Base-by-base conservation (phyloP, 805 yeast species). In the Cyberlindnera xylosilytica region DNA sequence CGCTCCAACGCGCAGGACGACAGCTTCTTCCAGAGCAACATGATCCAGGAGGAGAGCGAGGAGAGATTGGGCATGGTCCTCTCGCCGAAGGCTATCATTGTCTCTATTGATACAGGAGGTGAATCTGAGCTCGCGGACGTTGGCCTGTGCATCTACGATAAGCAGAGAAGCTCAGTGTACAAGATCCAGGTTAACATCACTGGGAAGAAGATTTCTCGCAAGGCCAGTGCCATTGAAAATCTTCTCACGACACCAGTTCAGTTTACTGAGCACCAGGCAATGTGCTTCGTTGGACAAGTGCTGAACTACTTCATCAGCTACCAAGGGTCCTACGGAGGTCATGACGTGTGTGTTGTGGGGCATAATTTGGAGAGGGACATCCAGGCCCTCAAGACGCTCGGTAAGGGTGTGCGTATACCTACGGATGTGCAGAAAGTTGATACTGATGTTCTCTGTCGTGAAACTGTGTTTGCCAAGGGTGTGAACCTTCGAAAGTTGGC, bases 41-140 rank as follows among this genome's bases (percentile, higher is more conserved):
- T 22, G 24, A 22, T 10, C 7, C 10, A 22, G 24, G 10, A 22
- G 4, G 18, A 33, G 18, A 13, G 18, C 7, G 19, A 20, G 24
- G 16, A 17, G 16, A 15, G 20, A 8, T 36, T 31, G 13, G 40
- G 42, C 5, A 17, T 36, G 35, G n/a, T 26, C 2, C 36, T 48
- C 2, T 36, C 47, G 2, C 34, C 39, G 4, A 38, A 36, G 6
- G 49, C 47, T 4, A 29, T 48, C 11, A 23, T 45, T 12, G 26
- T 48, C 7, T 23, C 49, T 1, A 22, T 48, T 11, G 50, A 49
- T 19, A 46, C 50, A 3, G 50, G 52, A 20, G 52, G 50, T 22
- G 48, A 35, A 8, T 6, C 20, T 1, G 22, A 27, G 3, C 26
- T 37, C 4, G 29, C 42, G 4, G 52, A 49, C 23, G 35, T 46